Percentiles rank a stretch among this genome's conserved stretches.
Conservation (phyloP, 257 asterid genomes). For the Fraxinus excelsior region DNA sequence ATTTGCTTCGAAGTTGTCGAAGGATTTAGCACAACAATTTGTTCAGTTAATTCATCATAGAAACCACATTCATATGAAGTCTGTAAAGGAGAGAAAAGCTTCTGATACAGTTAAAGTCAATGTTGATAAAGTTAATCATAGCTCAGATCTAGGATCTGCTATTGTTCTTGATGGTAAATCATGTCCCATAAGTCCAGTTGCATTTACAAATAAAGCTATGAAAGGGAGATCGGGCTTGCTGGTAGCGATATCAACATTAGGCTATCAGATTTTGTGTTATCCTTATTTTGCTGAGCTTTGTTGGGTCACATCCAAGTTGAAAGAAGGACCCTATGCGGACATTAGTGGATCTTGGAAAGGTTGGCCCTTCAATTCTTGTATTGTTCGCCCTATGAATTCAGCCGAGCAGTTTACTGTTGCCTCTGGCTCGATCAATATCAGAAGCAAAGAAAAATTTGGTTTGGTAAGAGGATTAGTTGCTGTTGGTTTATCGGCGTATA, state of each 20-base stretch:
- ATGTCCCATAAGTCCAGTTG: conserved; percentile 36
- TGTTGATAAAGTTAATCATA: conserved; percentile 30
- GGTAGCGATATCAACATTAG: conserved; percentile 80
- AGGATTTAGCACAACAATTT: conserved; percentile 73
- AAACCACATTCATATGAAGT: conserved; percentile 47
- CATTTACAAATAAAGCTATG: conserved; percentile 38
- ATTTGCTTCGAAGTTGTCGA: conserved; percentile 64
- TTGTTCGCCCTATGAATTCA: conserved; percentile 63
- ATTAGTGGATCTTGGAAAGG: conserved; percentile 84
- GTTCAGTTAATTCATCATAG: conserved; percentile 60
- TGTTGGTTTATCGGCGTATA: conserved; percentile 85
- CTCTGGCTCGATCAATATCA: conserved; percentile 44
- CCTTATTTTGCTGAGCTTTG: conserved; percentile 99
- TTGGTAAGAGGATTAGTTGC: conserved; percentile 86
- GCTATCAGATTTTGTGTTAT: conserved; percentile 83
- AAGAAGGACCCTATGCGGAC: conserved; percentile 81
- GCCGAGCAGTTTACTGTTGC: conserved; percentile 42
- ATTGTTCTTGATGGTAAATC: conserved; percentile 36
- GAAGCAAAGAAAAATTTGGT: conserved; percentile 51
- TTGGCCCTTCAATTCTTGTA: conserved; percentile 96
- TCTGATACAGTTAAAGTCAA: conserved; percentile 34
- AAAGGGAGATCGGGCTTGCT: conserved; percentile 77
- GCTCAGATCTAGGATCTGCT: conserved; percentile 27
- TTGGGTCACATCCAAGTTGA: conserved; percentile 95
- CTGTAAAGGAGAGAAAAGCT: conserved; percentile 36